Evolutionary conservation across 2,329 filamentous ascomycete species (phyloP), one percentile per base, ranked within the genome.

Genomic region (Curvularia sp.): DNA sequence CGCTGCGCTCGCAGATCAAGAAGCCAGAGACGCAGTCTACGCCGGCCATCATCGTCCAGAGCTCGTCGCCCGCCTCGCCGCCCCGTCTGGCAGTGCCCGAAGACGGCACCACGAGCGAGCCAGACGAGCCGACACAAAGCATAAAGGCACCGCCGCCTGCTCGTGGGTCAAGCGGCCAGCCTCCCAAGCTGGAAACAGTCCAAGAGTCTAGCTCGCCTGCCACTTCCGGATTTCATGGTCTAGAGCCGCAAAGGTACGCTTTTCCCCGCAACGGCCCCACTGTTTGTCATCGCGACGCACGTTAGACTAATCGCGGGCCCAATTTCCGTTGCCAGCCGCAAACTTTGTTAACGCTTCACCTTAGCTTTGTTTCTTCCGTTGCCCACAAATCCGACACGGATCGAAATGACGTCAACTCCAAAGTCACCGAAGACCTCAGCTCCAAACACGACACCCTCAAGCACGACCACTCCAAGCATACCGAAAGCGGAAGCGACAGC

Each of bases 131-230:
- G 52, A 60, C 68, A 23, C 61, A 73, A 56, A 73, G 69, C 55
- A 72, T 77, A 47, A 82, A 82, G 64, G 73, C 68, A 7, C 41
- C 23, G 13, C 70, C 21, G 13, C 70, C 77, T 12, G 69, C 76
- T 72, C 86, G 88, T 64, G 85, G 84, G 59, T 81, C 83, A 51
- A 87, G 83, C 72, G 84, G 82, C 50, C 66, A 61, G 56, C 84
- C 83, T 50, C 84, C 88, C 48, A 86, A 86, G 47, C 80, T 97
- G 56, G 94, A 96, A 78, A 97, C 95, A 0, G 94, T 98, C 15
- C 90, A 97, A 74, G 94, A 97, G 81, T 88, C 90, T 53, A 95
- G 92, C 78, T 86, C 92, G 52, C 80, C 80, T 46, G 88, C 87
- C 49, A 91, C 90, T 1, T 90, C 91, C 13, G 81, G 80, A 13